Conservation (phyloP, 345 rosid genomes). For the Fremontodendron californicum region DNA sequence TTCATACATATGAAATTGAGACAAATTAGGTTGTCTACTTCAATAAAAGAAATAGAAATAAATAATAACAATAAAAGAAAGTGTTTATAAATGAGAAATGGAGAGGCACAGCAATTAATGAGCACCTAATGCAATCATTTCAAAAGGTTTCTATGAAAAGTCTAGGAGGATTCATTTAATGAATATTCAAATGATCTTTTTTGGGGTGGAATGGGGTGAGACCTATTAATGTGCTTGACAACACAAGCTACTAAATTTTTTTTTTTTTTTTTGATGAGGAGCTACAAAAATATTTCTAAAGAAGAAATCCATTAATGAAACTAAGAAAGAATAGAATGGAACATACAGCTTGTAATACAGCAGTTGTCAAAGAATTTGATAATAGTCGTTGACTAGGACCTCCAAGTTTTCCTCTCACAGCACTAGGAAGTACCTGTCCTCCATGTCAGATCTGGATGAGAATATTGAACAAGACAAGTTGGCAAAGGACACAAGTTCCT, state of each 20-base stretch:
- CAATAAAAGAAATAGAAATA: not conserved
- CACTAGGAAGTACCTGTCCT: constrained; percentile 53
- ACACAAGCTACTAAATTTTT: not conserved
- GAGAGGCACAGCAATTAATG: not conserved
- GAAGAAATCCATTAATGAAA: constrained; percentile 12
- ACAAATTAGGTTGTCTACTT: not conserved
- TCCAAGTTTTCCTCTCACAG: constrained; percentile 83
- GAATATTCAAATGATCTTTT: not conserved
- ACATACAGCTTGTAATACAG: constrained; percentile 78
- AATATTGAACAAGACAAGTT: constrained; percentile 59
- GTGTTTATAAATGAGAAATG: not conserved
- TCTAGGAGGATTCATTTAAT: too few relatives aligned
- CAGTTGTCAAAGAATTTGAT: constrained; percentile 54
- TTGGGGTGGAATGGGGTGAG: not conserved
- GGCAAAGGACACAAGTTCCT: constrained; percentile 63
- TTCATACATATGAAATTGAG: constrained; percentile 25
- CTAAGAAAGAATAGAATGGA: constrained; percentile 16
- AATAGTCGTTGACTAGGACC: constrained; percentile 97
- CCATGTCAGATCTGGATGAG: constrained; percentile 42
- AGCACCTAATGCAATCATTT: not conserved
- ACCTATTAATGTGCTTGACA: not conserved
- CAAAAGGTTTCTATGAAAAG: too few relatives aligned
- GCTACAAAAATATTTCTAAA: constrained; percentile 11
- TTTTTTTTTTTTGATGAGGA: too few relatives aligned
- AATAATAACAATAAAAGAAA: not conserved